Percentiles rank a stretch among this genome's conserved stretches.
These are phyloP conservation scores for Malus hybrid DNA, from an alignment of 331 rosid species.

Conservation along the genomic window DNA sequence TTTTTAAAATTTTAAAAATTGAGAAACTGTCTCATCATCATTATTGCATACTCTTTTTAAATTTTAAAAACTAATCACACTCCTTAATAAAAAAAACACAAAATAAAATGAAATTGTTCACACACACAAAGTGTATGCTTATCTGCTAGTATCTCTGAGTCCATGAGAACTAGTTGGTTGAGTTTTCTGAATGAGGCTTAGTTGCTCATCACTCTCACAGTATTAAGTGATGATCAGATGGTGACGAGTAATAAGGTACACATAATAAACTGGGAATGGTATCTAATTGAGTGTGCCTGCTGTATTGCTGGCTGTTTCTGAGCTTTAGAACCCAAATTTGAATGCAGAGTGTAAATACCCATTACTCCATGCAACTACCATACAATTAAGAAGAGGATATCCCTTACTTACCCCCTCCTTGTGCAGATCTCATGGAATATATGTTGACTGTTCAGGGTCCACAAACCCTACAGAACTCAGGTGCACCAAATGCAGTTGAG, in stretches of 20 bases:
- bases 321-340: slow-evolving; percentile 14
- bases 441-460: slow-evolving; percentile 9
- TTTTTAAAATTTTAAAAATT: no score
- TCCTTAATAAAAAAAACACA: no score
- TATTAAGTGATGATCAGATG: not conserved
- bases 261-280: not conserved
- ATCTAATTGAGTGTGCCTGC: slow-evolving; percentile 2
- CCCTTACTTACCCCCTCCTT: not conserved
- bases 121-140: no score
- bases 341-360: slow-evolving; percentile 35
- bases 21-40: no score
- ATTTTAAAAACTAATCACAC: no score
- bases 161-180: not conserved
- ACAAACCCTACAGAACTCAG: slow-evolving; percentile 3
- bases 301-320: not conserved
- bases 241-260: not conserved
- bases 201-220: not conserved
- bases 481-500: not conserved
- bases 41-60: no score
- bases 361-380: slow-evolving; percentile 46
- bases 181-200: not conserved
- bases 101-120: no score
- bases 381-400: slow-evolving; percentile 19
- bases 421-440: slow-evolving; percentile 5
- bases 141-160: no score